Conservation (phyloP, 345 rosid genomes). For the Salix caprea region DNA sequence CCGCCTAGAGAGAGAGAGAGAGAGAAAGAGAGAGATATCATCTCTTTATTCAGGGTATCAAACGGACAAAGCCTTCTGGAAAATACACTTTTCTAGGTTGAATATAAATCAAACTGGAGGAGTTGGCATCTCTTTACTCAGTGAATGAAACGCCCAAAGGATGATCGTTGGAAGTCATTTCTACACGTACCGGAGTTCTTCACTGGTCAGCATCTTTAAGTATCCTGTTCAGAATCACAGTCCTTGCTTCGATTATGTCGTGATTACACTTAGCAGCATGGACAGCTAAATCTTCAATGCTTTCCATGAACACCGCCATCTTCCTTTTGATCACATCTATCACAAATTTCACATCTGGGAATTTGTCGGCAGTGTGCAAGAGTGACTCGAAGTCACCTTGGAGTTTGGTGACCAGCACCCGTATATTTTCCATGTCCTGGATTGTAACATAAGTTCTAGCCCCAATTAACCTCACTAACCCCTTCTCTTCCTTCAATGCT, state of each 20-base stretch:
- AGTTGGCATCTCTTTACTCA: no score
- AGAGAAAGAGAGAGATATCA: no score
- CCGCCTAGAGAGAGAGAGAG: no score
- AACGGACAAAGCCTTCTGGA: no score
- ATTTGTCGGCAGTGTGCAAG: constrained; percentile 36
- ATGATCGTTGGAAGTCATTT: background rate
- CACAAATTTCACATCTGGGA: constrained; percentile 39
- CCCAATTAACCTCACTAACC: constrained; percentile 38
- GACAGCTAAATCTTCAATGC: constrained; percentile 51
- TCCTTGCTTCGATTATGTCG: constrained; percentile 69
- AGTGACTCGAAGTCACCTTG: constrained; percentile 53
- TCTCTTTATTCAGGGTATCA: no score
- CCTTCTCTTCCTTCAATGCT: constrained; percentile 51
- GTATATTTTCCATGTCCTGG: constrained; percentile 63
- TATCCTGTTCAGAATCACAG: constrained; percentile 58
- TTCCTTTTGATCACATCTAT: constrained; percentile 81
- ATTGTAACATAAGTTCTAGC: constrained; percentile 48
- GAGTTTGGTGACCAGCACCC: constrained; percentile 47
- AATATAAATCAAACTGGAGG: no score
- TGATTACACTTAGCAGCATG: constrained; percentile 64
- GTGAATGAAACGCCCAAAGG: no score
- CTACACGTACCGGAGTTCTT: constrained; percentile 25
- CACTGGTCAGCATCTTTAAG: constrained; percentile 35
- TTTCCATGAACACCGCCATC: constrained; percentile 48
- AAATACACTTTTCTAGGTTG: no score